Conservation (phyloP, 495 filamentous ascomycete genomes). For the Staphylotrichum longicolle region DNA sequence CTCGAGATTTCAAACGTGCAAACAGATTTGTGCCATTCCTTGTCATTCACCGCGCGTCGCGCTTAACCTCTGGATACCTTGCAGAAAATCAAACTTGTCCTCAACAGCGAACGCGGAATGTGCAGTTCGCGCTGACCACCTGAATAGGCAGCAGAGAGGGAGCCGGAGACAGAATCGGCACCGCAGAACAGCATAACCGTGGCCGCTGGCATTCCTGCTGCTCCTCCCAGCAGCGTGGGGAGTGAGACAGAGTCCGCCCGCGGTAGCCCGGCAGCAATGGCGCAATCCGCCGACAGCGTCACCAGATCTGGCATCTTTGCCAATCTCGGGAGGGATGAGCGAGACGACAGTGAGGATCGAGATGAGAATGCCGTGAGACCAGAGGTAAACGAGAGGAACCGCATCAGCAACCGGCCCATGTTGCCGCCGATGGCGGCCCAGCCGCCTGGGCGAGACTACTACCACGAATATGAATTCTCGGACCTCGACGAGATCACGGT, state of each 20-base stretch:
- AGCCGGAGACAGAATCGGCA: not conserved
- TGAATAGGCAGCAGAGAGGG: conserved; percentile 6
- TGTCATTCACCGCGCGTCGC: no score
- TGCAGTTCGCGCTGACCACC: not conserved
- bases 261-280: conserved; percentile 7
- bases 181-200: conserved; percentile 26
- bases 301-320: not conserved
- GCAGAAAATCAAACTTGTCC: not conserved
- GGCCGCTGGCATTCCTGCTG: conserved; percentile 1
- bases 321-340: conserved; percentile 9
- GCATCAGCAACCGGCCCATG: not conserved
- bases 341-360: not conserved
- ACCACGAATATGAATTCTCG: conserved; percentile 18
- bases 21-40: no score
- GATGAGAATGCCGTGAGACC: no score
- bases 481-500: conserved; percentile 41
- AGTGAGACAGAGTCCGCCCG: conserved; percentile 11
- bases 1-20: no score
- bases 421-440: conserved; percentile 5
- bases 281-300: not conserved
- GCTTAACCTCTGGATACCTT: no score
- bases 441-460: conserved; percentile 4
- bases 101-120: not conserved
- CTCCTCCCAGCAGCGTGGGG: not conserved
- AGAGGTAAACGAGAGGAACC: no score